Conservation (phyloP, 2,329 filamentous ascomycete species). For the Pestalotiopsis sp. region DNA sequence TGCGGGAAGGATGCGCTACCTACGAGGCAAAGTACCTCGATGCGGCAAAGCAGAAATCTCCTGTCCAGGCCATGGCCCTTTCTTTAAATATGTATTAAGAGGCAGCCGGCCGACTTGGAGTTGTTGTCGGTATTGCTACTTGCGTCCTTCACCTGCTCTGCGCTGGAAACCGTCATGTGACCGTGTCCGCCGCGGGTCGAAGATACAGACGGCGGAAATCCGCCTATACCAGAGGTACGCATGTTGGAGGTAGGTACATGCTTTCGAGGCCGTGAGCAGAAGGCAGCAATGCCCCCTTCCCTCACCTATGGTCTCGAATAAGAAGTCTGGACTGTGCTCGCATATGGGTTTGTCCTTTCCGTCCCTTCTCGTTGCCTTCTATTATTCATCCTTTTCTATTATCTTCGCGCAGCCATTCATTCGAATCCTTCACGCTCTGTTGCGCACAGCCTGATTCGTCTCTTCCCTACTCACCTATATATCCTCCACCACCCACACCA, state of each 20-base stretch:
- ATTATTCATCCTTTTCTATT: slow-evolving; percentile 6
- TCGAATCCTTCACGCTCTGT: slow-evolving; percentile 2
- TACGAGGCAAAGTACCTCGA: neutral
- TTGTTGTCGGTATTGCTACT: slow-evolving; percentile 9
- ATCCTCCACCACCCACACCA: slow-evolving; percentile 9
- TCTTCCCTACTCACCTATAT: slow-evolving; percentile 14
- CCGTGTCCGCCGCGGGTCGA: neutral
- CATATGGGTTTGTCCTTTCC: slow-evolving; percentile 8
- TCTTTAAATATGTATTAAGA: neutral
- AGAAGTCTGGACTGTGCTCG: slow-evolving; percentile 5
- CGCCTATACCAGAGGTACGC: neutral
- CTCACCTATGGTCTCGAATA: slow-evolving; percentile 7
- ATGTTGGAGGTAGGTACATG: neutral
- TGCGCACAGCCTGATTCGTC: slow-evolving; percentile 7
- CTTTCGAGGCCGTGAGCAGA: slow-evolving; percentile 3
- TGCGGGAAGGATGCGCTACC: slow-evolving; percentile 5
- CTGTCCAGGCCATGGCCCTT: neutral
- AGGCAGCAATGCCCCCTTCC: slow-evolving; percentile 16
- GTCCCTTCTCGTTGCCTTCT: neutral
- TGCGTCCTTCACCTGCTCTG: neutral
- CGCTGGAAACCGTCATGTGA: neutral
- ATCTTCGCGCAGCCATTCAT: neutral
- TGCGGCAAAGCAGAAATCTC: neutral
- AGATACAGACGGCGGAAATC: neutral
- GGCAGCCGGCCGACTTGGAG: slow-evolving; percentile 6